Base-by-base conservation (phyloP, 1,139 yeast genomes). In the Arxiozyma heterogenica region DNA sequence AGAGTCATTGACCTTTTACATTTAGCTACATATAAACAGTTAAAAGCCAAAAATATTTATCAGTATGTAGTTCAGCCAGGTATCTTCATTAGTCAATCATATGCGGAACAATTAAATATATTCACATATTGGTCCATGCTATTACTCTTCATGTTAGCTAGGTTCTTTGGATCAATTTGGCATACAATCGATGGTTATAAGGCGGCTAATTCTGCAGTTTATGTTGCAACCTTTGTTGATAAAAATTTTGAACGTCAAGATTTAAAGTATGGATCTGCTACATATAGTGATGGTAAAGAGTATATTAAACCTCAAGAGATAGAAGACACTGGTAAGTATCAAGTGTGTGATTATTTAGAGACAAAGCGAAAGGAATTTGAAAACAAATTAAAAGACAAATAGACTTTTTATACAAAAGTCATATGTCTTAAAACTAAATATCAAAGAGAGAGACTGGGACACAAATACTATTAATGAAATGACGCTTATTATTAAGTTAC, bases 41-140 rank as follows among this genome's bases (percentile, higher is more conserved):
- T 87, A 60, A 62, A 71, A 41, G 62, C 76, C 12, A 64, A 75
- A 54, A 84, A 82, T 0, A 79, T 91, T 52, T 74, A 74, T 47
- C 91, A 86, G 64, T 87, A 86, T 70, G 74, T 91, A 50, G 83
- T 86, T 9, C 96, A 93, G 59, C 99, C 99, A 0, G 99, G 99
- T n/a, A 88, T 94, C 41, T 90, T 94, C 70, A 84, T 85, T 39
- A 86, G 95, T 56, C 84, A 85, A 58, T 84, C 95, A 1, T 87
- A 86, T 63, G 82, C 81, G 65, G 81, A 86, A 57, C 85, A 79
- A 59, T 76, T 93, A 66, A 89, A 88, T 66, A 70, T 84, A 8
- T 75, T 90, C 67, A 83, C 95, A 1, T 87, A 83, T 66, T 82
- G 85, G 59, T 94, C 95, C 8, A 91, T 93, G 98, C 66, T 89